These are phyloP conservation scores for Exophiala alcalophila DNA, from an alignment of 2,329 filamentous ascomycete genomes.

Conservation along the genomic window DNA sequence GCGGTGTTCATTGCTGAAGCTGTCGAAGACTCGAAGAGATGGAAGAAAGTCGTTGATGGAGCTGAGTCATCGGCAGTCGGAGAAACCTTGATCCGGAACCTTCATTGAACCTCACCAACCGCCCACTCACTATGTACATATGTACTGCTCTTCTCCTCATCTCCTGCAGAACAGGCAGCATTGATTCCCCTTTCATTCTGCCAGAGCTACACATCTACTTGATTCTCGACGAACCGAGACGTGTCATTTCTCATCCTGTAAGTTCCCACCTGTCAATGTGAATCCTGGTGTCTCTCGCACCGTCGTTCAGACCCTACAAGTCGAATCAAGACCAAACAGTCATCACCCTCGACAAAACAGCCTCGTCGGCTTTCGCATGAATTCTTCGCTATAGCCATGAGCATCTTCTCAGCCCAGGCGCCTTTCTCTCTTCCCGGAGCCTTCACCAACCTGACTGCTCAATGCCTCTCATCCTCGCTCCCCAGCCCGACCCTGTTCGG, in stretches of 20 bases:
- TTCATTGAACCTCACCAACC: background rate
- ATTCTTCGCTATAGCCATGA: constrained; percentile 3
- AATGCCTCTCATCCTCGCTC: constrained; percentile 16
- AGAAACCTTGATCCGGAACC: background rate
- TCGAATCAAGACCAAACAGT: too few relatives aligned
- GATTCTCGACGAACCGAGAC: too few relatives aligned
- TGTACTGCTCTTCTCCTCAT: too few relatives aligned
- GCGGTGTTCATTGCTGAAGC: too few relatives aligned
- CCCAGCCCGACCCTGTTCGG: constrained; percentile 20
- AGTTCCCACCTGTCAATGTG: background rate
- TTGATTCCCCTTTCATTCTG: too few relatives aligned
- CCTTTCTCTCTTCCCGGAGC: constrained; percentile 1
- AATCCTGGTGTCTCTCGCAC: background rate
- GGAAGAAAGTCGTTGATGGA: background rate
- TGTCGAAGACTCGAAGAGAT: background rate
- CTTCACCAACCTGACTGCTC: constrained; percentile 2
- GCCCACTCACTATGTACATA: background rate
- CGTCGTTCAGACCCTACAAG: background rate
- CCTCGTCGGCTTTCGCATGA: background rate
- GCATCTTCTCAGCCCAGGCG: background rate
- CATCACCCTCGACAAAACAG: too few relatives aligned
- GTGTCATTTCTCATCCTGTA: background rate
- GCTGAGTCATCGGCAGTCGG: background rate
- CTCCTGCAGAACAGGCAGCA: too few relatives aligned
- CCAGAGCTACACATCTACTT: too few relatives aligned